Evolutionary conservation across 495 filamentous ascomycete species (phyloP).

Genomic region (Coniosporium apollinis): DNA sequence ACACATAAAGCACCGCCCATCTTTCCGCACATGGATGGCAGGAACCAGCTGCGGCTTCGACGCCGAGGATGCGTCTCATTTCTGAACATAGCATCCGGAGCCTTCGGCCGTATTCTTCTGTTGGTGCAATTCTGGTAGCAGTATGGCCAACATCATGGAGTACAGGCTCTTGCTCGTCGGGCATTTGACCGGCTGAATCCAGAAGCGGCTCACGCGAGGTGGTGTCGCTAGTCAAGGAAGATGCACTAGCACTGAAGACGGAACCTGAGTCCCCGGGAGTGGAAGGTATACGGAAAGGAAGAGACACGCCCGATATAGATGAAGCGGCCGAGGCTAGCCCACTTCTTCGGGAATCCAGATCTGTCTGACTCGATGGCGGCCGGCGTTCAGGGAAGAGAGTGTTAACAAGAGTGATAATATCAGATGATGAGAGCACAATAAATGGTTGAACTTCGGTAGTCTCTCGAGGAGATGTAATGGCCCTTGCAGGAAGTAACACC

Average conservation of each 20-base stretch:
- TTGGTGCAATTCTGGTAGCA: conserved; percentile 10
- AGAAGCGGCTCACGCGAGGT: conserved; percentile 48
- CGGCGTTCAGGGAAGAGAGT: conserved; percentile 50
- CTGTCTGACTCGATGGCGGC: conserved; percentile 31
- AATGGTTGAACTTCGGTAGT: conserved; percentile 57
- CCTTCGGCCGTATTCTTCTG: conserved; percentile 25
- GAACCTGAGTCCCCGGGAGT: conserved; percentile 26
- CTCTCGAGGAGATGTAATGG: conserved; percentile 51
- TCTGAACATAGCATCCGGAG: conserved; percentile 42
- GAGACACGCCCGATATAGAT: conserved; percentile 47
- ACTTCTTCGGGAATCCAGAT: conserved; percentile 28
- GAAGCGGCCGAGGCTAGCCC: conserved; percentile 45
- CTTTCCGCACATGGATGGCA: conserved; percentile 58
- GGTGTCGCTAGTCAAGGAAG: conserved; percentile 49
- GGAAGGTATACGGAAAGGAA: conserved; percentile 14
- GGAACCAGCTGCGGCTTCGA: conserved; percentile 39
- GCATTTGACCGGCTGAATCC: conserved; percentile 26
- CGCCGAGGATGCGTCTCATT: conserved; percentile 44
- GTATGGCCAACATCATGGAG: conserved; percentile 2
- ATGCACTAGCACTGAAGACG: conserved; percentile 47
- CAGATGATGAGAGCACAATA: conserved; percentile 55
- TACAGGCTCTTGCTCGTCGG: conserved; percentile 5
- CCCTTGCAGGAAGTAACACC: conserved; percentile 46
- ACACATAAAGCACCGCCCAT: conserved; percentile 63
- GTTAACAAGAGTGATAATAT: conserved; percentile 52